Evolutionary conservation across 2,329 filamentous ascomycete species (phyloP).

Genomic region (Aspergillus niger): DNA sequence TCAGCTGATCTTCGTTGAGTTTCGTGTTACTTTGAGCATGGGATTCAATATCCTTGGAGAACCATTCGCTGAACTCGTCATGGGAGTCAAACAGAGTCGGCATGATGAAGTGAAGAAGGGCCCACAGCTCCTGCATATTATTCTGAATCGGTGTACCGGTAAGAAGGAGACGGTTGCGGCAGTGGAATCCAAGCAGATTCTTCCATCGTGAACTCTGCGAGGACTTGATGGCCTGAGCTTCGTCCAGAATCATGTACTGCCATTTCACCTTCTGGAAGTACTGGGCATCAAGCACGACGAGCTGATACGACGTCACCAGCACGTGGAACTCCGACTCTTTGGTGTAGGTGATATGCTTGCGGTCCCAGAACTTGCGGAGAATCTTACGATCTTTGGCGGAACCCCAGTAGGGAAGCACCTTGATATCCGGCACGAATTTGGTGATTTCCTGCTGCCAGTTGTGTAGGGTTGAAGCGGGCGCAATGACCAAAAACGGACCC

Average conservation of each 20-base stretch:
- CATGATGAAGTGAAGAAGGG: constrained; percentile 98
- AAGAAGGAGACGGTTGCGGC: constrained; percentile 87
- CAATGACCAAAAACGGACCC: constrained; percentile 96
- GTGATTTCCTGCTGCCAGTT: constrained; percentile 99
- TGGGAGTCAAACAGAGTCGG: constrained; percentile 83
- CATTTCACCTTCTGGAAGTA: constrained; percentile 99
- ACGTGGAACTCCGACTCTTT: constrained; percentile 95
- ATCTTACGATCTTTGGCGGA: constrained; percentile 92
- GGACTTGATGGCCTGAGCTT: constrained; percentile 98
- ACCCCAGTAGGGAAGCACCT: constrained; percentile 97
- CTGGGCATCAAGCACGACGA: constrained; percentile 91
- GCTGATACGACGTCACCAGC: constrained; percentile 92
- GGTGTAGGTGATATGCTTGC: constrained; percentile 93
- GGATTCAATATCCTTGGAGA: constrained; percentile 75
- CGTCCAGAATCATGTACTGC: constrained; percentile 99
- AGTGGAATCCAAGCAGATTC: constrained; percentile 88
- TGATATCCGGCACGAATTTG: constrained; percentile 90
- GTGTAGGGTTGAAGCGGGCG: constrained; percentile 92
- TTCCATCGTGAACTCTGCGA: constrained; percentile 97
- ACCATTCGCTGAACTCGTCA: constrained; percentile 57
- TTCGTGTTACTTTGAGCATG: constrained; percentile 99
- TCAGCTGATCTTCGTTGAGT: constrained; percentile 95
- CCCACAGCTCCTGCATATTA: constrained; percentile 99
- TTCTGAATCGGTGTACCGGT: constrained; percentile 99
- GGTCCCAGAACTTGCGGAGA: constrained; percentile 97